Conservation (phyloP, 768 basidiomycete species). For the Boletus vermiculosoides region DNA sequence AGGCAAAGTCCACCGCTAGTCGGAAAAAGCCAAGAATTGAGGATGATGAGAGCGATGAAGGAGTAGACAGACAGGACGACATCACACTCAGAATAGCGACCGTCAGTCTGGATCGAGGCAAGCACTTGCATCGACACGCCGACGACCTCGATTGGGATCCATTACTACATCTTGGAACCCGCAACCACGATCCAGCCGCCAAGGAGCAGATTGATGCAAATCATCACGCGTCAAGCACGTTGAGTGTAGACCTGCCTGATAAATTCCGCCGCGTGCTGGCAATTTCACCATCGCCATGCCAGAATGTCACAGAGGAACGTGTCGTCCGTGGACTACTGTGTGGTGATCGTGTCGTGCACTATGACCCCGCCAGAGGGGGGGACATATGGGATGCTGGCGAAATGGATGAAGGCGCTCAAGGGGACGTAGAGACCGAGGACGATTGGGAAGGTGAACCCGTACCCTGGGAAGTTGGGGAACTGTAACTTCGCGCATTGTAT, state of each 20-base stretch:
- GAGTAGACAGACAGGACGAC: conserved; percentile 19
- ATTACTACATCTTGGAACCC: conserved; percentile 25
- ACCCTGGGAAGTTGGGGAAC: conserved; percentile 77
- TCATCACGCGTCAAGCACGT: conserved; percentile 36
- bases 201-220: conserved; percentile 21
- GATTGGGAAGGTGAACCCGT: conserved; percentile 81
- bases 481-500: conserved; percentile 43
- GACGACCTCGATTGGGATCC: conserved; percentile 32
- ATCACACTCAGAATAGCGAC: conserved; percentile 23
- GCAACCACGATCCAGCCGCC: conserved; percentile 21
- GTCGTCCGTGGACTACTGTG: conserved; percentile 62
- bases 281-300: conserved; percentile 48
- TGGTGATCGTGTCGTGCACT: conserved; percentile 52
- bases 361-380: conserved; percentile 64
- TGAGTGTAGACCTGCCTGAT: conserved; percentile 64
- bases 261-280: conserved; percentile 64
- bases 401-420: conserved; percentile 39
- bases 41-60: conserved; percentile 29
- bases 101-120: conserved; percentile 14
- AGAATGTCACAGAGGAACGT: conserved; percentile 45
- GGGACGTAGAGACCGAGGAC: conserved; percentile 52
- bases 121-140: conserved; percentile 3
- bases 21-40: conserved; percentile 54
- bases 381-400: conserved; percentile 80
- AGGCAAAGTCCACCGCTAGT: conserved; percentile 31